These are phyloP conservation scores for Brettanomyces sp. DNA, from an alignment of 805 yeast species.

Conservation along the genomic window DNA sequence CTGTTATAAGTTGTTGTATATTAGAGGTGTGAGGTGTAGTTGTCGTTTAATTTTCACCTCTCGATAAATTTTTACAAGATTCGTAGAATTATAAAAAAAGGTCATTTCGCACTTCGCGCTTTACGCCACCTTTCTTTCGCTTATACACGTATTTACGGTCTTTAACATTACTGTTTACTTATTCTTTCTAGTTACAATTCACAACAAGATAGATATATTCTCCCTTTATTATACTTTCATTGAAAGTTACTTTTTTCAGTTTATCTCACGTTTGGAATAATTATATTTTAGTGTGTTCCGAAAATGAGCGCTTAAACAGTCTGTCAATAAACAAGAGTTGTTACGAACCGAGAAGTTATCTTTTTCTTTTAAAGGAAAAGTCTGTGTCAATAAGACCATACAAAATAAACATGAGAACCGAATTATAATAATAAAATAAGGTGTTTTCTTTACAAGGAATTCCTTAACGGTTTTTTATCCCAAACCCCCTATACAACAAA, in stretches of 20 bases:
- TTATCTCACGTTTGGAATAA: slow-evolving; percentile 1
- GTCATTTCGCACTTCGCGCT: background rate
- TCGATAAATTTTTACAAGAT: background rate
- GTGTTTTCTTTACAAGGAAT: background rate
- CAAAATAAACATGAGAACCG: background rate
- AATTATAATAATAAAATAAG: background rate
- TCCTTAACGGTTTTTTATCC: slow-evolving; percentile 1
- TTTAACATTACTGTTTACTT: too few relatives aligned
- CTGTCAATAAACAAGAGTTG: background rate
- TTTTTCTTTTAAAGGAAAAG: slow-evolving; percentile 2
- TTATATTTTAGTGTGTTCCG: slow-evolving; percentile 2
- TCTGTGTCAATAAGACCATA: background rate
- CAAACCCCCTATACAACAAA: background rate
- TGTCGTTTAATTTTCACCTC: too few relatives aligned
- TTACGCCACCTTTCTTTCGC: too few relatives aligned
- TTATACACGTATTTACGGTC: too few relatives aligned
- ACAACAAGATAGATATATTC: background rate
- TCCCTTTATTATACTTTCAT: background rate
- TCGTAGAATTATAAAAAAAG: background rate
- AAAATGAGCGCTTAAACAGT: slow-evolving; percentile 16
- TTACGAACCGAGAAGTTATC: background rate
- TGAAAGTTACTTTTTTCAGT: background rate
- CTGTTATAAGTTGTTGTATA: too few relatives aligned
- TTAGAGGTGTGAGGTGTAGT: too few relatives aligned
- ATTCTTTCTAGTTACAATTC: too few relatives aligned